These are phyloP conservation scores for Pleurotus eryngii DNA, from an alignment of 768 basidiomycete species.

Conservation along the genomic window DNA sequence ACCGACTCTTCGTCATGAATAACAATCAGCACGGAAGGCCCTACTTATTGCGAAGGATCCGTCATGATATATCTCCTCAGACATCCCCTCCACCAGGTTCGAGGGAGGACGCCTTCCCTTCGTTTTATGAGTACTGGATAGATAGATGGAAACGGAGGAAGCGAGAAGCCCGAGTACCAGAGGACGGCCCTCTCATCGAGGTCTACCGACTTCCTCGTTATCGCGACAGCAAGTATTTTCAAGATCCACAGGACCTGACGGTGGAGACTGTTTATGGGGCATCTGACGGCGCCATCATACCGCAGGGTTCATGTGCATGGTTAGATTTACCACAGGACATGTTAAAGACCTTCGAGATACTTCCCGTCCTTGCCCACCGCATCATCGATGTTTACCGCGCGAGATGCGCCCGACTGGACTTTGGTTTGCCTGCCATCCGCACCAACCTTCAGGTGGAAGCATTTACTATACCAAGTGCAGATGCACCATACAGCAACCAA, in stretches of 20 bases:
- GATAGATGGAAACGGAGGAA: constrained; percentile 52
- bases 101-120: constrained; percentile 41
- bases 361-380: constrained; percentile 67
- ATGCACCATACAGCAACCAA: constrained; percentile 73
- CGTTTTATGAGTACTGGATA: constrained; percentile 60
- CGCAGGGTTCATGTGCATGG: constrained; percentile 49
- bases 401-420: constrained; percentile 42
- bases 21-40: constrained; percentile 52
- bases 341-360: constrained; percentile 47
- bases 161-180: constrained; percentile 40
- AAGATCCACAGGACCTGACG: constrained; percentile 12
- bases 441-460: constrained; percentile 66
- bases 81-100: constrained; percentile 54
- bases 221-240: constrained; percentile 34
- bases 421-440: constrained; percentile 59
- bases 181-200: constrained; percentile 64
- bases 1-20: constrained; percentile 52
- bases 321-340: constrained; percentile 50
- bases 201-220: constrained; percentile 38
- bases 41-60: constrained; percentile 53
- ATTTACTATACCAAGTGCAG: constrained; percentile 67
- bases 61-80: constrained; percentile 63
- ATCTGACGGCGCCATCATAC: constrained; percentile 28
- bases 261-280: constrained; percentile 14
- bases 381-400: constrained; percentile 66